Conservation (phyloP, 306 rosid species). For the Psophocarpus tetragonolobus region DNA sequence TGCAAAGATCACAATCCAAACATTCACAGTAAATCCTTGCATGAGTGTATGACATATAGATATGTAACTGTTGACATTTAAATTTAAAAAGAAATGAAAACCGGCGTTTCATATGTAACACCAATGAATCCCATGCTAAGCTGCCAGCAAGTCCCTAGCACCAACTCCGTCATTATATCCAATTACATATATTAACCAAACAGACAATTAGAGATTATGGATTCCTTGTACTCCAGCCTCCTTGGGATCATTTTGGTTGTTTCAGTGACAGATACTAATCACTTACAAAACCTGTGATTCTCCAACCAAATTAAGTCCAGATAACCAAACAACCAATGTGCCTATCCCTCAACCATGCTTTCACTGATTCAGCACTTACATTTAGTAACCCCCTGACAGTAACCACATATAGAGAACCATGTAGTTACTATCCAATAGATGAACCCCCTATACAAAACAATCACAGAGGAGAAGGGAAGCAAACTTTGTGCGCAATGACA, state of each 20-base stretch:
- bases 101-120: neutral
- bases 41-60: too few species aligned
- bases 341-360: neutral
- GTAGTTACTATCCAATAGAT: neutral
- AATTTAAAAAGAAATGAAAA: neutral
- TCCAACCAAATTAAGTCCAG: neutral
- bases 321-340: neutral
- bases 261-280: conserved; percentile 20
- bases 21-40: neutral
- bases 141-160: neutral
- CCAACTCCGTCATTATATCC: conserved; percentile 21
- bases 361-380: neutral
- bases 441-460: neutral
- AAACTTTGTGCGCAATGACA: neutral
- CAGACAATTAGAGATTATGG: neutral
- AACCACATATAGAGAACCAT: conserved; percentile 1
- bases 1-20: neutral
- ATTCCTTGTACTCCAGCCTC: neutral
- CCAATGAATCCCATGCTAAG: neutral
- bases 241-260: neutral
- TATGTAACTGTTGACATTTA: conserved; percentile 2
- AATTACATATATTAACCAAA: conserved; percentile 7
- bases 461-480: conserved; percentile 8
- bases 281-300: conserved; percentile 4
- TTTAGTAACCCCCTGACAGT: neutral